These are phyloP conservation scores for Pichia paraexigua DNA, from an alignment of 805 yeast species.

Conservation along the genomic window DNA sequence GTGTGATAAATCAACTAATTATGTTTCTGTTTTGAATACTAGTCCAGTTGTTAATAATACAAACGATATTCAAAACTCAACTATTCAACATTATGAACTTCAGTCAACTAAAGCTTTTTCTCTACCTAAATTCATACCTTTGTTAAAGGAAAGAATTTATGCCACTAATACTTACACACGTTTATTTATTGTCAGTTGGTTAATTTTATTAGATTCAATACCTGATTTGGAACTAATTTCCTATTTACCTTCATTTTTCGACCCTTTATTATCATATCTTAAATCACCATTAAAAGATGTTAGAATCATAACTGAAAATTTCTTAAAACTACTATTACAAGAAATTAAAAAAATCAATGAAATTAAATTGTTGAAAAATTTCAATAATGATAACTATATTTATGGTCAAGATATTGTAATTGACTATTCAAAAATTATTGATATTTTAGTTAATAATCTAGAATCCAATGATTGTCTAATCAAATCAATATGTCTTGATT, in stretches of 20 bases:
- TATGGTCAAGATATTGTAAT: slow-evolving; percentile 78
- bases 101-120: slow-evolving; percentile 68
- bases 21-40: slow-evolving; percentile 56
- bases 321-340: slow-evolving; percentile 64
- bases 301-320: slow-evolving; percentile 72
- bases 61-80: neutral
- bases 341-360: slow-evolving; percentile 75
- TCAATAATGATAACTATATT: slow-evolving; percentile 48
- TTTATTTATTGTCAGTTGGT: slow-evolving; percentile 89
- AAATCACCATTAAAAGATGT: slow-evolving; percentile 84
- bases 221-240: slow-evolving; percentile 86
- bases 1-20: slow-evolving; percentile 86
- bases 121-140: slow-evolving; percentile 78
- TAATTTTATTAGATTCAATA: slow-evolving; percentile 82
- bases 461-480: slow-evolving; percentile 69
- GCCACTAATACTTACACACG: slow-evolving; percentile 90
- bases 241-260: slow-evolving; percentile 81
- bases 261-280: slow-evolving; percentile 71
- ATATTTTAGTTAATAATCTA: slow-evolving; percentile 72
- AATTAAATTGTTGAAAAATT: slow-evolving; percentile 40
- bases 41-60: too few species aligned
- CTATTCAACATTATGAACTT: slow-evolving; percentile 46
- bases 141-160: slow-evolving; percentile 84
- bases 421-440: slow-evolving; percentile 73
- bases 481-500: slow-evolving; percentile 68